Base-by-base conservation (phyloP, 805 yeast genomes). In the Schizosaccharomyces pombe region DNA sequence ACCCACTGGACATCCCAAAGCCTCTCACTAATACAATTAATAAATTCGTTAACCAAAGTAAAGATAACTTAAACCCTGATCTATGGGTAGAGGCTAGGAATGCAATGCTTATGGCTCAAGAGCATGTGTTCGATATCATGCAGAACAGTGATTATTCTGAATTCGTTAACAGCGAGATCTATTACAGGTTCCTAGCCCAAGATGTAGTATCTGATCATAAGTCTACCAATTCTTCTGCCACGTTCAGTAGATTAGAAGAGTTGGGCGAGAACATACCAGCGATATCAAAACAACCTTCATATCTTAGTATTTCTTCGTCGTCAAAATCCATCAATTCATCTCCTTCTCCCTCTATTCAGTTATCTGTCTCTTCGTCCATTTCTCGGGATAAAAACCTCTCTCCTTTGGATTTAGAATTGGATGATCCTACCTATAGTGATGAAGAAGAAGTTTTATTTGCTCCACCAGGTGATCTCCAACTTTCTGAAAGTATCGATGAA, bases 391-490 rank as follows among this genome's bases (percentile, higher is more conserved):
- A n/a, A n/a, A n/a, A n/a, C n/a, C n/a, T n/a, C n/a, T n/a, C 19
- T 2, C 28, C 31, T 12, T 8, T 32, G 22, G 33, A 19, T 32
- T 24, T 24, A 37, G 53, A 49, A 12, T 16, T 24, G 14, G 53
- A 49, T 8, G 53, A 28, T 1, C 5, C 53, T 29, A 22, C 16
- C 14, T 16, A n/a, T 19, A 26, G 26, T 6, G 53, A 30, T 32
- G 53, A 30, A 30, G 53, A 49, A 28, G 34, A 30, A 19, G 53
- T 49, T 9, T n/a, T 32, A n/a, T 32, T 24, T 49, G 53, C 53
- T 26, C 33, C 39, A 2, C 86, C 87, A 0, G 85, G 85, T 5
- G 77, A 77, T 52, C 65, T 80, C 52, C 75, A 79, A 54, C 66
- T 82, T 5, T 55, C 59, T 11, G 61, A 58, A 33, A 55, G 58